phyloP scores from a whole-genome alignment of 805 yeast genomes.

The Saccharomycopsis olivae region DNA sequence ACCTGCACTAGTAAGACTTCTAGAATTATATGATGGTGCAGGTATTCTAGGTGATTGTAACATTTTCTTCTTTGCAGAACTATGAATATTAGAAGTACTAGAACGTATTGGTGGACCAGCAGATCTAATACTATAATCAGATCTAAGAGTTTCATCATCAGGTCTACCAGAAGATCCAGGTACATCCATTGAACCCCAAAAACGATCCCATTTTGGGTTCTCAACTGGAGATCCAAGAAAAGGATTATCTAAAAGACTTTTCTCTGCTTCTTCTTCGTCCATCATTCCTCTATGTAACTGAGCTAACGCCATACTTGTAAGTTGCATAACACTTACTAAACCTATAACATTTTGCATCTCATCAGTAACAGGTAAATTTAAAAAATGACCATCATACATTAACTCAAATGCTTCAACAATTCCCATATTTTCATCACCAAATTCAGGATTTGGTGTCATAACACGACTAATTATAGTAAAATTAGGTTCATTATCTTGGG shows the following conservation, averaged over 20 bases:
- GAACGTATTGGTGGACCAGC: constrained; percentile 10
- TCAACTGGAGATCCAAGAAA: constrained; percentile 20
- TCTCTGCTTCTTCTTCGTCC: constrained; percentile 14
- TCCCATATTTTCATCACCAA: constrained; percentile 29
- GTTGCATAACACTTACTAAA: constrained; percentile 32
- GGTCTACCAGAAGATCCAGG: constrained; percentile 19
- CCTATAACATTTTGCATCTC: constrained; percentile 26
- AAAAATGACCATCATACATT: constrained; percentile 37
- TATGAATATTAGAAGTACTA: background rate
- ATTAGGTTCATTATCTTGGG: constrained; percentile 27
- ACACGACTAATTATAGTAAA: constrained; percentile 31
- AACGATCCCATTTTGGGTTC: constrained; percentile 24
- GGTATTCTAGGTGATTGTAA: constrained; percentile 1
- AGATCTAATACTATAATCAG: constrained; percentile 11
- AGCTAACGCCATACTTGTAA: constrained; percentile 31
- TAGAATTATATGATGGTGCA: background rate
- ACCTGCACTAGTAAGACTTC: background rate
- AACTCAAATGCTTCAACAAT: constrained; percentile 34
- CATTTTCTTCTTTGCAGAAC: background rate
- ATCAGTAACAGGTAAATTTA: constrained; percentile 33
- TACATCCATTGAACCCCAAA: constrained; percentile 26
- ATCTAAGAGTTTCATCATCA: constrained; percentile 7
- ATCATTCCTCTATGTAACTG: constrained; percentile 25
- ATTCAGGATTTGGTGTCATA: constrained; percentile 37
- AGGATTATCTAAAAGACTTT: constrained; percentile 20